These are phyloP conservation scores for Phaeodactylum tricornutum DNA, from an alignment of 108 stramenopile species.

Conservation along the genomic window DNA sequence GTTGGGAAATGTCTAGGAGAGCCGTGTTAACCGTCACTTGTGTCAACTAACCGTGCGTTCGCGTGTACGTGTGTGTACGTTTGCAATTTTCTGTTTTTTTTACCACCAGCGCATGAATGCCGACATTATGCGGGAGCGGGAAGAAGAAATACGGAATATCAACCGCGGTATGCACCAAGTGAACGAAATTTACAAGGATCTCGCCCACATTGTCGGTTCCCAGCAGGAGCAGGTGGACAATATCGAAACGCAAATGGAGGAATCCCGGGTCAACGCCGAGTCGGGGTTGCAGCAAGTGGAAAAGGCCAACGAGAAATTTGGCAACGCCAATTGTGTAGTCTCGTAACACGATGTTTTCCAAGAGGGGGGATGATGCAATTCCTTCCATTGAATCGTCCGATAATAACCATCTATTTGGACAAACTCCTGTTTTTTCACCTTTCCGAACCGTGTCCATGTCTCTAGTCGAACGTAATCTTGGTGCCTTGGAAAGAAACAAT, in stretches of 20 bases:
- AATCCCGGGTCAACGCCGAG: constrained; percentile 61
- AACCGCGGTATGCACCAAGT: constrained; percentile 83
- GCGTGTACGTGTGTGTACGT: background rate
- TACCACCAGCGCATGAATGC: constrained; percentile 43
- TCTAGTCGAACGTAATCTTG: constrained; percentile 72
- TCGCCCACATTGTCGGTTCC: constrained; percentile 71
- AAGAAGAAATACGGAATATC: constrained; percentile 81
- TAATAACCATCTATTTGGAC: too few species aligned
- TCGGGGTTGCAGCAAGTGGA: constrained; percentile 72
- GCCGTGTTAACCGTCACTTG: too few species aligned
- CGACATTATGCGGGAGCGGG: constrained; percentile 82
- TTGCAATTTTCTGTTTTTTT: constrained; percentile 3
- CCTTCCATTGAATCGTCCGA: too few species aligned
- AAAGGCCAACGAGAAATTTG: constrained; percentile 64
- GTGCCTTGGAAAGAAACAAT: constrained; percentile 74
- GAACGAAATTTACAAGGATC: constrained; percentile 88
- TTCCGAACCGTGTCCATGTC: too few species aligned
- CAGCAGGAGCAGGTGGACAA: constrained; percentile 84
- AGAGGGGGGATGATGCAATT: too few species aligned
- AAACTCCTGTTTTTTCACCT: too few species aligned
- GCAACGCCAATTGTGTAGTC: constrained; percentile 16
- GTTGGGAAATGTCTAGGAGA: too few species aligned
- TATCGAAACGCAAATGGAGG: constrained; percentile 80
- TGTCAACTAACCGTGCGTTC: too few species aligned
- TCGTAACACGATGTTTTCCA: too few species aligned